These are phyloP conservation scores for Thalassiosira livingstoniorum DNA, from an alignment of 352 stramenopile species.

Conservation along the genomic window DNA sequence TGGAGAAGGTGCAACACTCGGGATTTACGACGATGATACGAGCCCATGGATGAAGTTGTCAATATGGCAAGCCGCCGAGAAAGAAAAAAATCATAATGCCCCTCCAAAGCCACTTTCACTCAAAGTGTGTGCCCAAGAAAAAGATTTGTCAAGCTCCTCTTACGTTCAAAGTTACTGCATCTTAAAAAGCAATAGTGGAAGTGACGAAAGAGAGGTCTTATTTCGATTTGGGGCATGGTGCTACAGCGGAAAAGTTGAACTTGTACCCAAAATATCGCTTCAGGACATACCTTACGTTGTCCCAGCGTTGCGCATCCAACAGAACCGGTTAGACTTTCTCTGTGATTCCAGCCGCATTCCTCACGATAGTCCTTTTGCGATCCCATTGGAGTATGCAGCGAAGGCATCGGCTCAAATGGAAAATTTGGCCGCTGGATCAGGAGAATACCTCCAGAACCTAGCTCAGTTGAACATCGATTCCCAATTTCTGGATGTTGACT, in stretches of 20 bases:
- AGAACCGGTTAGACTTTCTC: constrained; percentile 92
- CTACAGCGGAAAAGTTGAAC: constrained; percentile 82
- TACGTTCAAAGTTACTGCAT: constrained; percentile 84
- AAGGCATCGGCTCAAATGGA: constrained; percentile 88
- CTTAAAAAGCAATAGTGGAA: constrained; percentile 55
- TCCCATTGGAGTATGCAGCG: constrained; percentile 90
- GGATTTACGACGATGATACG: constrained; percentile 61
- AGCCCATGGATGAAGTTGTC: constrained; percentile 89
- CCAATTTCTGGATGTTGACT: constrained; percentile 91
- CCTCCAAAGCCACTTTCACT: no score
- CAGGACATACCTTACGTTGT: constrained; percentile 93
- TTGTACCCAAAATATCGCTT: constrained; percentile 90
- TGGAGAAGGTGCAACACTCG: constrained; percentile 90
- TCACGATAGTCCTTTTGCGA: constrained; percentile 86
- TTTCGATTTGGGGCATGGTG: constrained; percentile 96
- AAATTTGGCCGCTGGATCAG: constrained; percentile 87
- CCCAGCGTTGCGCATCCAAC: constrained; percentile 91
- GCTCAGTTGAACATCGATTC: constrained; percentile 80
- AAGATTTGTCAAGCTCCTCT: constrained; percentile 61
- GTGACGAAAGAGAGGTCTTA: constrained; percentile 89
- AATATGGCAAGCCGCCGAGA: constrained; percentile 90
- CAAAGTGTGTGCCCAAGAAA: no score
- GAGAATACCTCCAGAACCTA: constrained; percentile 88
- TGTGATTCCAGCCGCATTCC: constrained; percentile 90
- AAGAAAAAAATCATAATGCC: constrained; percentile 38